These are phyloP conservation scores for Sporobolomyces roseus DNA, from an alignment of 768 basidiomycete genomes.

Conservation along the genomic window DNA sequence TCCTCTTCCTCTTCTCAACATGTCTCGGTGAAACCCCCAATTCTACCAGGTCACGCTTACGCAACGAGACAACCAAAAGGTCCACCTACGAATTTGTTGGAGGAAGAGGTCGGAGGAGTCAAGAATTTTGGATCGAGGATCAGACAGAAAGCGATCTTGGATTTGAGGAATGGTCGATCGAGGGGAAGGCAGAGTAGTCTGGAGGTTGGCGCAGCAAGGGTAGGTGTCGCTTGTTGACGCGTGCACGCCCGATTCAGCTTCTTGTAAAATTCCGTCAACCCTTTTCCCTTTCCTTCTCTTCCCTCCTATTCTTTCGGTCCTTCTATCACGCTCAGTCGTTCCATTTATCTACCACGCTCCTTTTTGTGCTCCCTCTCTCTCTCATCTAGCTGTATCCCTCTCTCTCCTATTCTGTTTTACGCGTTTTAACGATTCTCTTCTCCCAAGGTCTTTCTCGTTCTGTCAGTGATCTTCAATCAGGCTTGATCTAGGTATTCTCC, in stretches of 20 bases:
- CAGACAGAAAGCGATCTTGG: constrained; percentile 16
- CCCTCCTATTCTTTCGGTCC: not conserved
- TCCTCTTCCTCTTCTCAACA: not conserved
- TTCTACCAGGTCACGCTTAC: constrained; percentile 15
- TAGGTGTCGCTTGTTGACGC: too few species aligned
- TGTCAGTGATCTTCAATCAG: too few species aligned
- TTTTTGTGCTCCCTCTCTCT: not conserved
- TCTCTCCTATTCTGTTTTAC: not conserved
- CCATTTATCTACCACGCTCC: too few species aligned
- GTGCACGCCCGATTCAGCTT: too few species aligned
- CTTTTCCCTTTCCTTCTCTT: not conserved
- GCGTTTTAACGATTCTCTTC: not conserved
- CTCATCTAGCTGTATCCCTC: not conserved
- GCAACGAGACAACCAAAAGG: constrained; percentile 24
- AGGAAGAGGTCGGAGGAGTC: not conserved
- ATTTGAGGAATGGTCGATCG: not conserved
- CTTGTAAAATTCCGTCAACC: too few species aligned
- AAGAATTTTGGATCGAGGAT: constrained; percentile 1
- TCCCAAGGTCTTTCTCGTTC: too few species aligned
- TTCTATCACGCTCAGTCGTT: too few species aligned
- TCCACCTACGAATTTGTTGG: constrained; percentile 22
- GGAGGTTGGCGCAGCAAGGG: too few species aligned
- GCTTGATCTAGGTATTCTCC: too few species aligned
- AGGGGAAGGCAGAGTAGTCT: not conserved
- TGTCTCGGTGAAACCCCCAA: constrained; percentile 8